Percentiles rank a stretch among this genome's conserved stretches.
These are phyloP conservation scores for Backusella tuberculispora DNA, from an alignment of 192 early-diverging fungal species.

Conservation along the genomic window DNA sequence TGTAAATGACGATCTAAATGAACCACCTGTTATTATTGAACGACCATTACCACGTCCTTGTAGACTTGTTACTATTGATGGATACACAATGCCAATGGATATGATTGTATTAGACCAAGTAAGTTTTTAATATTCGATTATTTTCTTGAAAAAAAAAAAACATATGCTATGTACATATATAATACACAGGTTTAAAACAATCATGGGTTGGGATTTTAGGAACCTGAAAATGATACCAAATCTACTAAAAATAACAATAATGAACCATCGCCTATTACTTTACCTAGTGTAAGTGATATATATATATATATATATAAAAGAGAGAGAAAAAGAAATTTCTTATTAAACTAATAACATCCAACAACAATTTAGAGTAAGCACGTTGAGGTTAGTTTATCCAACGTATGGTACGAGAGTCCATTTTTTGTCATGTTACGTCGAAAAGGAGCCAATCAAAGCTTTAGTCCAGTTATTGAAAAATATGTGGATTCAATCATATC, in stretches of 20 bases:
- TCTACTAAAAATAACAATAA: not conserved
- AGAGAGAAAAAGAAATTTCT: not conserved
- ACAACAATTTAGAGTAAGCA: not conserved
- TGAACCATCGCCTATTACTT: not conserved
- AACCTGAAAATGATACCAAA: not conserved
- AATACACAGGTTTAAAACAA: too few relatives aligned
- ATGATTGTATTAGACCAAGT: conserved; percentile 12
- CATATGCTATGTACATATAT: not conserved
- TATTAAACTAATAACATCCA: not conserved
- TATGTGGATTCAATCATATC: not conserved
- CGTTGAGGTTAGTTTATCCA: not conserved
- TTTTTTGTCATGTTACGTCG: not conserved
- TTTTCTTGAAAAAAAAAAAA: not conserved
- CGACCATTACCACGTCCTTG: not conserved
- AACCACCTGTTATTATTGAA: not conserved
- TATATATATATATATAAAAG: too few relatives aligned
- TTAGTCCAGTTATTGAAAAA: not conserved
- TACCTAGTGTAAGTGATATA: not conserved
- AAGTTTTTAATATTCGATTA: not conserved
- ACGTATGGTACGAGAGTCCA: not conserved
- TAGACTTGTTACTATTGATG: conserved; percentile 2
- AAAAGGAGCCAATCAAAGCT: not conserved
- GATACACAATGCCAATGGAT: conserved; percentile 10
- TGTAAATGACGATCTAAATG: not conserved
- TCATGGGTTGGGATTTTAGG: not conserved